Base-by-base conservation (phyloP, 2,329 filamentous ascomycete genomes). In the Xylariaceae sp. region DNA sequence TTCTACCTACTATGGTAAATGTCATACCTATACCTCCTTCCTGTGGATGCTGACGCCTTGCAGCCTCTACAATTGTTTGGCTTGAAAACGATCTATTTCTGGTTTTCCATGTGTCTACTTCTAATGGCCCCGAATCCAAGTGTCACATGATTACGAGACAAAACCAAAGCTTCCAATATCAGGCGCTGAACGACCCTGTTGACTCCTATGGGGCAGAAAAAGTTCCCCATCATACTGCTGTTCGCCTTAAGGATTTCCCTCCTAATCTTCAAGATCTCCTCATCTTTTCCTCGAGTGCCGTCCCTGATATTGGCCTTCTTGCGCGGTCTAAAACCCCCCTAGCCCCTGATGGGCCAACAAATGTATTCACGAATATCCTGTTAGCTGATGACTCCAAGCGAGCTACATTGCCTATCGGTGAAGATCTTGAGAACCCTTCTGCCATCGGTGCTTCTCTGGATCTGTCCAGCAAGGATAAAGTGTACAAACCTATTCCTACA, bases 51-150 rank as follows among this genome's bases (percentile, higher is more conserved):
- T 72, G 60, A 58, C 33, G 18, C 51, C 29, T 18, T 24, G 43
- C 63, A 87, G 90, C 95, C 2, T 90, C 91, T 3, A 88, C 88
- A 13, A 80, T 99, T 33, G 81, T 82, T 30, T 99, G 95, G 94
- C 80, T 97, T 16, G 89, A 94, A 66, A 96, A 94, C 63, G 77
- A 95, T 63, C 76, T 93, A 2, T 95, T 97, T 68, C 78, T 97
- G 37, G 80, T 87, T 50, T 83, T 94, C 18, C 88, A 97, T 71
- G 91, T 89, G n/a, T 76, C 81, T 24, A 81, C 80, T 56, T 78
- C 80, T 50, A 81, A 82, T 32, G 77, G 79, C 7, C 82, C 85
- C 5, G 73, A 82, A 21, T 91, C 89, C 1, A 79, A 81, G n/a
- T 96, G 92, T 66, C 87, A 95, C 68, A 78, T 96, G 48, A 85